Evolutionary conservation across 345 rosid genomes (phyloP).

Genomic region (Pistacia vera): DNA sequence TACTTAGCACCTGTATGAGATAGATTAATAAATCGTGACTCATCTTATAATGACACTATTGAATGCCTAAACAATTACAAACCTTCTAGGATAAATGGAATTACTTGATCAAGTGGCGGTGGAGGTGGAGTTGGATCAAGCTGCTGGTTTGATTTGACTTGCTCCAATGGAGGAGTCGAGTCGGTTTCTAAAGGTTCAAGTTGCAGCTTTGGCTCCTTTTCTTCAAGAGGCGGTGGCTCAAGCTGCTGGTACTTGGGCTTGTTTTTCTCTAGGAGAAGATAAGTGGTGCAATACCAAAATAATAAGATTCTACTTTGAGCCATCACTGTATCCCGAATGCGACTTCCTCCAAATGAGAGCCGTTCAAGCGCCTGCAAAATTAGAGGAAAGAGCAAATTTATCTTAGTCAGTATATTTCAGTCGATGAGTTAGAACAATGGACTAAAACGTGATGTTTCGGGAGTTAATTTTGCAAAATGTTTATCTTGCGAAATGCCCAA

Average conservation of each 20-base stretch:
- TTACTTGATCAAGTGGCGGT: conserved; percentile 49
- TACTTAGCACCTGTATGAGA: conserved; percentile 78
- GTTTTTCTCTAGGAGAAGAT: conserved; percentile 80
- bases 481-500: background rate
- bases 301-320: conserved; percentile 81
- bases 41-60: conserved; percentile 26
- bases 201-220: conserved; percentile 35
- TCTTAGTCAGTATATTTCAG: background rate
- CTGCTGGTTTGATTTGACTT: conserved; percentile 41
- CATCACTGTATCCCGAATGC: conserved; percentile 63
- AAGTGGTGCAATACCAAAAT: conserved; percentile 88
- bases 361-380: conserved; percentile 79
- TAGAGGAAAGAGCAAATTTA: background rate
- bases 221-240: conserved; percentile 44
- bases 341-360: conserved; percentile 68
- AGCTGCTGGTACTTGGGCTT: conserved; percentile 86
- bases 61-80: conserved; percentile 62
- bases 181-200: conserved; percentile 47
- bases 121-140: conserved; percentile 31
- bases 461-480: background rate
- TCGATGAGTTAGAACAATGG: background rate
- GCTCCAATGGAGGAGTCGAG: conserved; percentile 28
- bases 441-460: background rate
- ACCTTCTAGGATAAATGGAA: conserved; percentile 92
- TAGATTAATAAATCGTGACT: conserved; percentile 39